These are phyloP conservation scores for Plantago coronopus DNA, from an alignment of 305 asterid species.

Conservation along the genomic window DNA sequence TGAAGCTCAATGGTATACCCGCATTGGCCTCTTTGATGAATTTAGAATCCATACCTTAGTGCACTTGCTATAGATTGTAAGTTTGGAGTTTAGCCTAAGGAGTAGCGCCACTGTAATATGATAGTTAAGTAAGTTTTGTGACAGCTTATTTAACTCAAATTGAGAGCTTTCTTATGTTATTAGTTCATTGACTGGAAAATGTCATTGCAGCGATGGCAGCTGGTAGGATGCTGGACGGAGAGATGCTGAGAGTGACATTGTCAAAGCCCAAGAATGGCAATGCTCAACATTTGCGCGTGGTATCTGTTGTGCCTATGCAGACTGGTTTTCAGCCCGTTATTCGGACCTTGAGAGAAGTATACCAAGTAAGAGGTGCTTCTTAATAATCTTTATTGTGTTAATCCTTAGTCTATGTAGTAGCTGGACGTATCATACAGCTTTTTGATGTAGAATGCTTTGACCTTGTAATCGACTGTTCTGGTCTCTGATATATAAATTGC, in stretches of 20 bases:
- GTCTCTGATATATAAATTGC: neutral
- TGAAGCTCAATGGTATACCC: no score
- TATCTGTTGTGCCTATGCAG: conserved; percentile 61
- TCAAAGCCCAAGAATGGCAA: conserved; percentile 78
- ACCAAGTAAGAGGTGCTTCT: conserved; percentile 34
- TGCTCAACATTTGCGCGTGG: conserved; percentile 76
- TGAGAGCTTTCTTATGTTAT: neutral
- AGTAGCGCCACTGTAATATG: neutral
- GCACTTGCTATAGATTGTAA: neutral
- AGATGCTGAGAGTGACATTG: conserved; percentile 64
- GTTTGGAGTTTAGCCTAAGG: neutral
- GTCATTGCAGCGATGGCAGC: conserved; percentile 42
- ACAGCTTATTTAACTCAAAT: neutral
- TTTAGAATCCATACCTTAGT: neutral
- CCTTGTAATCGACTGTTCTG: neutral
- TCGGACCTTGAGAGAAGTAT: conserved; percentile 53
- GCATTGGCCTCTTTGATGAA: no score
- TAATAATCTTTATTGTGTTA: conserved; percentile 17
- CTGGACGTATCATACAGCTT: neutral
- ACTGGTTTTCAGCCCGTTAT: conserved; percentile 68
- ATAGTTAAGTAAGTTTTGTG: neutral
- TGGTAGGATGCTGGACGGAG: conserved; percentile 66
- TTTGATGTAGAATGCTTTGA: neutral
- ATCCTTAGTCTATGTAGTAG: neutral
- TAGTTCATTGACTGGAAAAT: conserved; percentile 6